Percentiles rank a stretch among this genome's conserved stretches.
These are phyloP conservation scores for Cystofilobasidium macerans DNA, from an alignment of 768 basidiomycete species.

Conservation along the genomic window DNA sequence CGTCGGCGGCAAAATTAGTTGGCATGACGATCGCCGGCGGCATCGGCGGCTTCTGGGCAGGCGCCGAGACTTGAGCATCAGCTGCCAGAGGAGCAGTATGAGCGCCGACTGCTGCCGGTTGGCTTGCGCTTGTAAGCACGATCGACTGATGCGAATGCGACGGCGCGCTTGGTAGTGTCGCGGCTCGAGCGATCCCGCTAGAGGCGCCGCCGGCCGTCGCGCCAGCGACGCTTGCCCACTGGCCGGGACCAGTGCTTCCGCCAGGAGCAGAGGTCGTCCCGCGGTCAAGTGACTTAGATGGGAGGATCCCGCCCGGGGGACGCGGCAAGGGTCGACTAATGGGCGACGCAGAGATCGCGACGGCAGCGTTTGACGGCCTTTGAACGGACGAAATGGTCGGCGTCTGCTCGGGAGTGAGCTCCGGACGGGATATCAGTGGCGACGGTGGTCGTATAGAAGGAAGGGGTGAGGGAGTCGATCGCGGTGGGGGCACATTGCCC, in stretches of 20 bases:
- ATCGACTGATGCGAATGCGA: neutral
- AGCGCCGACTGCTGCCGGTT: neutral
- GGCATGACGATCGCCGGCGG: neutral
- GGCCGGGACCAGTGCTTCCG: neutral
- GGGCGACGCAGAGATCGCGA: neutral
- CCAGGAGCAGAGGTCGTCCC: neutral
- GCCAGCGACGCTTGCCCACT: neutral
- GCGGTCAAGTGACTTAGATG: slow-evolving; percentile 21
- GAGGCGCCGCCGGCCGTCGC: neutral
- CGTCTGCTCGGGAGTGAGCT: no score
- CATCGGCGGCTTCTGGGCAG: neutral
- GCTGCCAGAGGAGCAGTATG: no score
- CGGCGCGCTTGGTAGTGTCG: neutral
- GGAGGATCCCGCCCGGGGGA: slow-evolving; percentile 13
- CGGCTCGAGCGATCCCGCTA: slow-evolving; percentile 10
- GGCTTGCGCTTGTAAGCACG: neutral
- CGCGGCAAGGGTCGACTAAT: slow-evolving; percentile 7
- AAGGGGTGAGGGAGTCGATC: neutral
- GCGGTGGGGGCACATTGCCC: neutral
- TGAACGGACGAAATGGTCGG: no score
- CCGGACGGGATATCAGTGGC: neutral
- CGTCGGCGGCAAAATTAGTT: neutral
- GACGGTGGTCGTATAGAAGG: slow-evolving; percentile 2
- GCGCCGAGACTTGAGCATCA: neutral
- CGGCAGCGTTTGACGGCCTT: slow-evolving; percentile 1